Percentiles rank a stretch among this genome's conserved stretches.
Evolutionary conservation across 164 flowering plant species (phyloP).

Genomic region (Annona cherimola): DNA sequence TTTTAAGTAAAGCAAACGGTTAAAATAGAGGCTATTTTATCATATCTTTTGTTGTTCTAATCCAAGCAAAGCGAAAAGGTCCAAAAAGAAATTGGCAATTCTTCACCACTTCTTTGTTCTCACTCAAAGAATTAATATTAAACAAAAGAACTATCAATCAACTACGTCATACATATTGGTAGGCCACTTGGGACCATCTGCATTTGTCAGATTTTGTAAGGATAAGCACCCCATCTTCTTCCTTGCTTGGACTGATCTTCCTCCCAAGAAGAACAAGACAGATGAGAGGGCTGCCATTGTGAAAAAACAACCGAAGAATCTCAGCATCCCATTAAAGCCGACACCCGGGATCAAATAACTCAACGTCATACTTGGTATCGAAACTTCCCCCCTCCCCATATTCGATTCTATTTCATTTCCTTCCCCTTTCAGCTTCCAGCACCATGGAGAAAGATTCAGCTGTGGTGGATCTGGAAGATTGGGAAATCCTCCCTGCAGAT

Average conservation of each 20-base stretch:
- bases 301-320: conserved; percentile 7
- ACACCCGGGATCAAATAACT: conserved; percentile 23
- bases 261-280: conserved; percentile 22
- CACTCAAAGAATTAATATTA: too few species aligned
- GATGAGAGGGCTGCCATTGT: conserved; percentile 10
- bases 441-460: conserved; percentile 9
- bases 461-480: conserved; percentile 7
- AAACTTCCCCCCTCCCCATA: background rate
- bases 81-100: too few species aligned
- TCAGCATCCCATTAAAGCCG: conserved; percentile 17
- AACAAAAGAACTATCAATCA: conserved; percentile 18
- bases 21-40: too few species aligned
- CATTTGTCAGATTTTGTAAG: conserved; percentile 25
- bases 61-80: too few species aligned
- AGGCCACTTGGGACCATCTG: conserved; percentile 22
- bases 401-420: background rate
- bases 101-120: too few species aligned
- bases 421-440: conserved; percentile 3
- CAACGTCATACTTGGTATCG: conserved; percentile 4
- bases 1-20: too few species aligned
- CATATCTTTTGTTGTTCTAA: too few species aligned
- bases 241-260: conserved; percentile 10
- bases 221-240: conserved; percentile 24
- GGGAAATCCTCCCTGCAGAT: conserved; percentile 5
- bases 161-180: conserved; percentile 8